A percentile compares a stretch with the other conserved stretches of the same genome.
These are phyloP conservation scores for Calonectria henricotiae DNA, from an alignment of 2,329 filamentous ascomycete species.

Conservation along the genomic window DNA sequence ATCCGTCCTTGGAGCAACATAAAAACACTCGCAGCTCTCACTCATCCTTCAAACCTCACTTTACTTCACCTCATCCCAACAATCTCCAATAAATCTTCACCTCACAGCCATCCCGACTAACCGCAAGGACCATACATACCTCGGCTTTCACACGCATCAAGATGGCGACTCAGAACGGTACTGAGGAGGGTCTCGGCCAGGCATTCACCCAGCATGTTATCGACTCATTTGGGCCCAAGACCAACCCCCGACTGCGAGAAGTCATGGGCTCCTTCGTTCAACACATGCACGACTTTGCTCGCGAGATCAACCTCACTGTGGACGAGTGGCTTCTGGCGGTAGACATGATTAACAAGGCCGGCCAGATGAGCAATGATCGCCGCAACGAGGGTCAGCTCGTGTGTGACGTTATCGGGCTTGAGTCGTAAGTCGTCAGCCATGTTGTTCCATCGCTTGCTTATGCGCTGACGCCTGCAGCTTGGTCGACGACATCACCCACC, in stretches of 20 bases:
- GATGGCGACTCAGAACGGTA: conserved; percentile 61
- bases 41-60: conserved; percentile 4
- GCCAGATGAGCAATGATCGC: conserved; percentile 78
- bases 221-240: conserved; percentile 81
- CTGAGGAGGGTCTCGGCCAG: conserved; percentile 54
- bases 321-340: conserved; percentile 86
- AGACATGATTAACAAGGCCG: conserved; percentile 72
- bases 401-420: conserved; percentile 82
- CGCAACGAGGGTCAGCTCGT: conserved; percentile 84
- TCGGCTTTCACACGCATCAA: conserved; percentile 2
- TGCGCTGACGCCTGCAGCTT: conserved; percentile 60
- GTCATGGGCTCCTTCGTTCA: conserved; percentile 79
- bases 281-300: conserved; percentile 87
- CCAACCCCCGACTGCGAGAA: conserved; percentile 77
- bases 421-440: conserved; percentile 66
- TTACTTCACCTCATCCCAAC: not conserved
- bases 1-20: conserved; percentile 25
- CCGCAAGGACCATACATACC: not conserved
- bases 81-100: not conserved
- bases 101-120: not conserved
- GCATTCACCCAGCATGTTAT: conserved; percentile 83
- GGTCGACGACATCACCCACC: conserved; percentile 87
- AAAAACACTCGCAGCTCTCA: conserved; percentile 27
- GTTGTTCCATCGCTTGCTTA: not conserved
- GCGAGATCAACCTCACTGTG: conserved; percentile 84